phyloP scores from a whole-genome alignment of 2,329 filamentous ascomycete species.

The Calonectria naviculata region DNA sequence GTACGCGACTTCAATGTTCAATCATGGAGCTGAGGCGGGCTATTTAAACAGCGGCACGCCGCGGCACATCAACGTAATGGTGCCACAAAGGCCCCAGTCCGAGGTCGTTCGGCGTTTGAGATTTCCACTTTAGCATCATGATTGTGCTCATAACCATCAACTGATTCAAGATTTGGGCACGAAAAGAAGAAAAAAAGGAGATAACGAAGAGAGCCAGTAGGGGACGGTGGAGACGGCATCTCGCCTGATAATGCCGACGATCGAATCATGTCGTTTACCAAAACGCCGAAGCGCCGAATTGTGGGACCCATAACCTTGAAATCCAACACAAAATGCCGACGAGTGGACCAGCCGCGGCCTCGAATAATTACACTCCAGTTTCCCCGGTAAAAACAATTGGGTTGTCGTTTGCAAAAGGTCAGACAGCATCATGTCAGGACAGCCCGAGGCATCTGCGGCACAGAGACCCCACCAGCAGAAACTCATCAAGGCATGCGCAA shows the following conservation, averaged over 20 bases:
- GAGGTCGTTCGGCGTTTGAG: conserved; percentile 6
- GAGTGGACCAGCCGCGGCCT: neutral
- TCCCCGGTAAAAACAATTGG: no score
- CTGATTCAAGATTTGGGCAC: neutral
- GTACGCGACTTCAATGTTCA: neutral
- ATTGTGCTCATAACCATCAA: neutral
- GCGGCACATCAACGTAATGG: neutral
- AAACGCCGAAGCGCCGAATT: conserved; percentile 8
- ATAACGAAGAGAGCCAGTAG: neutral
- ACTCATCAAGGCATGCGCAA: conserved; percentile 6
- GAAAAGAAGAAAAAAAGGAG: neutral
- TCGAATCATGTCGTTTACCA: conserved; percentile 4
- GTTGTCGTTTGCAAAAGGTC: neutral
- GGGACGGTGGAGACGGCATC: neutral
- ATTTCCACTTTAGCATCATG: neutral
- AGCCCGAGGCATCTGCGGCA: neutral
- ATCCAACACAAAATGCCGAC: neutral
- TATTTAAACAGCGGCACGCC: neutral
- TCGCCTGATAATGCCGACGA: neutral
- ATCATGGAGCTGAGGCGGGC: neutral
- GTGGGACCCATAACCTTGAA: neutral
- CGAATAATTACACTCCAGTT: neutral
- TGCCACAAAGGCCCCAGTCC: neutral
- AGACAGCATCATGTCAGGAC: neutral
- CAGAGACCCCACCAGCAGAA: conserved; percentile 2